Evolutionary conservation across 768 basidiomycete genomes (phyloP), one percentile per base, ranked within the genome.

Genomic region (Panellus pusillus): DNA sequence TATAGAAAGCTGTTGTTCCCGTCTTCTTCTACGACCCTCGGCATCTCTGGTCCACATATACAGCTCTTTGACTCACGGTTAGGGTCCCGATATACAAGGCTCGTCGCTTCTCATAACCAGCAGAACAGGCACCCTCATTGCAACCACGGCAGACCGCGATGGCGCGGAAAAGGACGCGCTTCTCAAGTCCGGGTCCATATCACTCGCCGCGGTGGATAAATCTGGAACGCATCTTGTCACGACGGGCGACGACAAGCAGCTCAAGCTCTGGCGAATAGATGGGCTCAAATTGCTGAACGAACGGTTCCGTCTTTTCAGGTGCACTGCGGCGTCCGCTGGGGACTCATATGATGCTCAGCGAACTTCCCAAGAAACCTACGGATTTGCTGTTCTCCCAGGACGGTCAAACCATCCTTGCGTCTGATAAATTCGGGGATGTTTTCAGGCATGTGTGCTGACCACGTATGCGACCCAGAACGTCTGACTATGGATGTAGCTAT

Each of bases 401-500:
- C 40, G 79, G 78, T 0, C 70, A 81, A 56, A 83, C 79, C 0
- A 84, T 99, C 54, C 68, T 98, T 2, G 83, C 91, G 12, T 83
- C 92, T 2, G 96, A 99, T 71, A 98, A 97, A 70, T 95, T 97
- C 58, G 96, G 96, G 0, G 96, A 98, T 65, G 80, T 96, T 37
- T 96, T 93, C 72, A 83, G 83, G 91, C 89, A 45, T 49, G 74
- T 57, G 36, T 32, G 36, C 15, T 15, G 1, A 1, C 17, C 2
- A 2, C n/a, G 43, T 2, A n/a, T 3, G n/a, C 17, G 14, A 27
- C 35, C 40, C 6, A 12, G 48, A 19, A 12, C 24, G 24, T 24
- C 6, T 40, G 18, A 40, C 17, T 18, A 35, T 9, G 6, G 38
- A 32, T 27, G 5, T 60, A 89, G 88, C 61, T 89, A 93, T 66